These are phyloP conservation scores for Hericium erinaceus DNA, from an alignment of 768 basidiomycete genomes.

Conservation along the genomic window DNA sequence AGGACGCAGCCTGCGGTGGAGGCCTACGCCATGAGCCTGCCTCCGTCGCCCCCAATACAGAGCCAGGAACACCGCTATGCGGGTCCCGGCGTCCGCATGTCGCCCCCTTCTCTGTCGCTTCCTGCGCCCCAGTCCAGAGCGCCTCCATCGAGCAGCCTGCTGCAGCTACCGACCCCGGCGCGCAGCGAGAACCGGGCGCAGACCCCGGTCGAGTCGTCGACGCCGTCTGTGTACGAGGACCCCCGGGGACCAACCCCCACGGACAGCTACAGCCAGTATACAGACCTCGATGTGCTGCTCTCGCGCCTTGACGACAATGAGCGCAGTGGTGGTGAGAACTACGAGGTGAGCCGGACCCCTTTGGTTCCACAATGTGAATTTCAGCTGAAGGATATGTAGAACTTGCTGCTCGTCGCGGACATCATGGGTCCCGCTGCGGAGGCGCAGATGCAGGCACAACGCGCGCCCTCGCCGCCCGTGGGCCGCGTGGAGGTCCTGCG, in stretches of 20 bases:
- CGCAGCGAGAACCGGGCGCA: neutral
- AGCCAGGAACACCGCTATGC: too few relatives aligned
- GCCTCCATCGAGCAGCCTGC: too few relatives aligned
- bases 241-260: neutral
- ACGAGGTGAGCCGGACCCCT: constrained; percentile 6
- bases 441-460: neutral
- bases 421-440: neutral
- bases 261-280: constrained; percentile 6
- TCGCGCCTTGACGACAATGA: neutral
- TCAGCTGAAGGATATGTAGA: constrained; percentile 3
- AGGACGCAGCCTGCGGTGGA: neutral
- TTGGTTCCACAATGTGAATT: neutral
- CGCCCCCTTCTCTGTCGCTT: neutral
- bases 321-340: neutral
- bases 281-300: constrained; percentile 5
- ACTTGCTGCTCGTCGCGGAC: constrained; percentile 1
- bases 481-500: constrained; percentile 10
- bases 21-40: neutral
- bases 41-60: neutral
- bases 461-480: neutral
- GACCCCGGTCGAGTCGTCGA: neutral
- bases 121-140: neutral
- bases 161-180: too few relatives aligned
- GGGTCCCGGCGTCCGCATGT: too few relatives aligned
- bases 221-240: neutral